Percentiles rank a stretch among this genome's conserved stretches.
These are phyloP conservation scores for Plectosphaerella plurivora DNA, from an alignment of 2,329 filamentous ascomycete species.

Conservation along the genomic window DNA sequence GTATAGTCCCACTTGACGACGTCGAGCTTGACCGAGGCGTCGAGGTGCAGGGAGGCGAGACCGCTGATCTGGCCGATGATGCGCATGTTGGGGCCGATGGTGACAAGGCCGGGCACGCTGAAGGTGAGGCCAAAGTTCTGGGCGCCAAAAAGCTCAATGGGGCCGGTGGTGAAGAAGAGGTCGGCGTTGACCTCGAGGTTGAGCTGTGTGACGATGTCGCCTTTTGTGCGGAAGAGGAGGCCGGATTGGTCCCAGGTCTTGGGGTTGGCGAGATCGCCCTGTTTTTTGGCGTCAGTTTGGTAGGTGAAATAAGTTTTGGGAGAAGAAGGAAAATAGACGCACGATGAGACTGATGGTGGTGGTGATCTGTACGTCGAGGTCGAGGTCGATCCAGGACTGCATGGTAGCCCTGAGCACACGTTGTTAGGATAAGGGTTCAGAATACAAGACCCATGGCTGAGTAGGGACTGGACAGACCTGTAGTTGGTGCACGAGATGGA, in stretches of 20 bases:
- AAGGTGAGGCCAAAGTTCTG: background rate
- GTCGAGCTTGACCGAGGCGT: background rate
- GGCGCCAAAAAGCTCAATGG: background rate
- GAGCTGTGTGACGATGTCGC: constrained; percentile 6
- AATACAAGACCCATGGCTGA: background rate
- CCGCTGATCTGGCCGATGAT: background rate
- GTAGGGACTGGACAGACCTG: background rate
- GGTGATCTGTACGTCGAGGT: constrained; percentile 7
- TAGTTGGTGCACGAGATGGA: background rate
- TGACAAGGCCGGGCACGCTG: background rate
- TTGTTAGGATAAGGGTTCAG: background rate
- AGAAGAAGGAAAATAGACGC: background rate
- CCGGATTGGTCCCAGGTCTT: constrained; percentile 5
- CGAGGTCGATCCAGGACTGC: constrained; percentile 1
- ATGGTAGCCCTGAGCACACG: background rate
- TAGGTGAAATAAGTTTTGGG: background rate
- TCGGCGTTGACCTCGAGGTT: constrained; percentile 6
- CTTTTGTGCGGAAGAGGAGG: constrained; percentile 10
- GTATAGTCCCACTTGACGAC: constrained; percentile 3
- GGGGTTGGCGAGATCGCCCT: constrained; percentile 7
- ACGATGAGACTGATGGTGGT: constrained; percentile 7
- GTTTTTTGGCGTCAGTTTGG: background rate
- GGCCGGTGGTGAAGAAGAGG: constrained; percentile 2
- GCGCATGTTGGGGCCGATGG: background rate
- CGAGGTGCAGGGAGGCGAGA: background rate